Evolutionary conservation across 768 basidiomycete species (phyloP).

Genomic region (Mycena venus): DNA sequence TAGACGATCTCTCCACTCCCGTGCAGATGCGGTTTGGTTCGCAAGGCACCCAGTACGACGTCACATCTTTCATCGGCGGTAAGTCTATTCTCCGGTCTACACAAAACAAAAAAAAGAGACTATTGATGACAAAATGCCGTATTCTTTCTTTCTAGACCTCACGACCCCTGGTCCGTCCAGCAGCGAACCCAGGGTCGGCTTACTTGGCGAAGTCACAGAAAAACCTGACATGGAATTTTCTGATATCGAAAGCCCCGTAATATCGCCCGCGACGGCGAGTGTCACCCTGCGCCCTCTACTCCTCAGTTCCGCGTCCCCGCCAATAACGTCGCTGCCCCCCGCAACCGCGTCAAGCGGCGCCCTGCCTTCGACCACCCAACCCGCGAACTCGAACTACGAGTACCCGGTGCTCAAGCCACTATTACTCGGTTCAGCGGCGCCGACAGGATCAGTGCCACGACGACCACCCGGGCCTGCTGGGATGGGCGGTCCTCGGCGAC

Average conservation of each 20-base stretch:
- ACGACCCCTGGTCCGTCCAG: slow-evolving; percentile 34
- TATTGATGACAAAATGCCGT: not conserved
- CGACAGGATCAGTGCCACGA: slow-evolving; percentile 37
- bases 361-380: slow-evolving; percentile 5
- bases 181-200: not conserved
- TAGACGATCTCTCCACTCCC: slow-evolving; percentile 23
- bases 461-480: slow-evolving; percentile 2
- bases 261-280: slow-evolving; percentile 5
- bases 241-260: slow-evolving; percentile 27
- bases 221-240: slow-evolving; percentile 23
- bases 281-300: slow-evolving; percentile 27
- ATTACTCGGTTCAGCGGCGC: slow-evolving; percentile 47
- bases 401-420: slow-evolving; percentile 43
- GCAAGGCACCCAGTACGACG: slow-evolving; percentile 72
- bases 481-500: not conserved
- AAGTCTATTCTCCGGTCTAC: slow-evolving; percentile 21
- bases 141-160: slow-evolving; percentile 34
- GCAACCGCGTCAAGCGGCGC: slow-evolving; percentile 17
- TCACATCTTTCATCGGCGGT: slow-evolving; percentile 81
- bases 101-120: not conserved
- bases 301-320: slow-evolving; percentile 12
- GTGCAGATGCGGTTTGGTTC: slow-evolving; percentile 49
- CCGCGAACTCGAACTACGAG: slow-evolving; percentile 22
- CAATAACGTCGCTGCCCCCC: slow-evolving; percentile 27
- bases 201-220: slow-evolving; percentile 33